Evolutionary conservation across 2,329 filamentous ascomycete species (phyloP).

Genomic region (Verticillium tricorpus): DNA sequence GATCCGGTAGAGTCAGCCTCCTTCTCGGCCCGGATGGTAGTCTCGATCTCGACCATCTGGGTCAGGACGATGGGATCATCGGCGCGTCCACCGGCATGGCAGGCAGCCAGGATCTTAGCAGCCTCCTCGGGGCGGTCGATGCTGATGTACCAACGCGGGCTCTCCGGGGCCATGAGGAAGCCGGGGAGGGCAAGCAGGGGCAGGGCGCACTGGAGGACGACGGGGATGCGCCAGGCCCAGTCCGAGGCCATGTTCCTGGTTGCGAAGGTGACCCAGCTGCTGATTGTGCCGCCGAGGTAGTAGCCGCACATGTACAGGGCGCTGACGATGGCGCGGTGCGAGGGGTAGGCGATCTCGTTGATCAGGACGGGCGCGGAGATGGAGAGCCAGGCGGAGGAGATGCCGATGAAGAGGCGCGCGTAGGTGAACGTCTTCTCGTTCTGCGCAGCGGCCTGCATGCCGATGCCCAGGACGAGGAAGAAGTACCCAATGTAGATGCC

Average conservation of each 20-base stretch:
- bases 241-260: constrained; percentile 39
- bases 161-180: constrained; percentile 45
- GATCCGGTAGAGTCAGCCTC: constrained; percentile 39
- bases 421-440: constrained; percentile 39
- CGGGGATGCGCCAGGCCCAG: constrained; percentile 49
- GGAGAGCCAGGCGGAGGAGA: constrained; percentile 28
- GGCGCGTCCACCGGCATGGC: constrained; percentile 24
- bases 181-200: constrained; percentile 43
- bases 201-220: constrained; percentile 42
- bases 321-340: constrained; percentile 42
- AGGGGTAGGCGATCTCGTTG: constrained; percentile 49
- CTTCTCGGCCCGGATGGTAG: constrained; percentile 50
- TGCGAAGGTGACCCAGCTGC: constrained; percentile 45
- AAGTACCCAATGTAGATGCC: constrained; percentile 49
- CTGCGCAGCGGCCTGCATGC: constrained; percentile 51
- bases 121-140: constrained; percentile 30
- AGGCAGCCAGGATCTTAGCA: constrained; percentile 26
- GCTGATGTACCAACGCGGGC: constrained; percentile 35
- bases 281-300: constrained; percentile 43
- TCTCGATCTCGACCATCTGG: constrained; percentile 55
- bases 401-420: constrained; percentile 53
- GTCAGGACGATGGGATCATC: constrained; percentile 49
- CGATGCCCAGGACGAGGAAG: constrained; percentile 51
- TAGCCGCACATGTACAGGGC: constrained; percentile 52
- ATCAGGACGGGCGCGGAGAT: constrained; percentile 49